Evolutionary conservation across 192 early-diverging fungal genomes (phyloP), one percentile per base, ranked within the genome.

Genomic region (Podila epicladia): DNA sequence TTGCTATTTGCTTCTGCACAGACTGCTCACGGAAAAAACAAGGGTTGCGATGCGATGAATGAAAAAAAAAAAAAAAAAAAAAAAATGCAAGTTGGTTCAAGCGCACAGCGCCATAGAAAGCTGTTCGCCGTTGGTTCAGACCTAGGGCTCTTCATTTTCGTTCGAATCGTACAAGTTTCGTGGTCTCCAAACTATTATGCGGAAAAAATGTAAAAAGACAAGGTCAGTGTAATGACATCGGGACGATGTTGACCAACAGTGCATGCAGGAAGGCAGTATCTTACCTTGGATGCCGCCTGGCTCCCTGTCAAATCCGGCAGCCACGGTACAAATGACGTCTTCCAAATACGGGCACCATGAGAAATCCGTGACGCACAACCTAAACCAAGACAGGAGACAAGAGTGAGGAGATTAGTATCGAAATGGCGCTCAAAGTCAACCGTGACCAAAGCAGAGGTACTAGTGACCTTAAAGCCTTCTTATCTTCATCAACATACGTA

Each of bases 241-340:
- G 31, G 8, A 19, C 19, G 38, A 15, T 5, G 48, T 41, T 15
- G 58, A 3, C 31, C 7, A 22, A 29, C 15, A 15, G 2, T 0
- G 9, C 17, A n/a, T 0, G 22, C n/a, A 59, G 29, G 12, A 55
- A 13, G 17, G 28, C 9, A 60, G 17, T 29, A 13, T 19, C 22
- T 38, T 67, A 78, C 75, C 75, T 78, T 78, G 75, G 48, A 78
- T 78, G 15, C 50, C 50, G 29, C 75, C 75, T 15, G 58, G 29
- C 7, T 22, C n/a, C 4, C 50, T 35, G 13, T 12, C 22, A 28
- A 64, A 38, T 3, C 75, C 70, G 9, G 75, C 69, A 41, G 51
- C 64, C 1, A 71, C 75, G 3, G 75, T 71, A 0, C 64, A 37
- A 13, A 78, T 71, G 6, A 72, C 69, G 58, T 78, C 75, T 49